Conservation (phyloP, 2,329 filamentous ascomycete species). For the Trichoderma breve region DNA sequence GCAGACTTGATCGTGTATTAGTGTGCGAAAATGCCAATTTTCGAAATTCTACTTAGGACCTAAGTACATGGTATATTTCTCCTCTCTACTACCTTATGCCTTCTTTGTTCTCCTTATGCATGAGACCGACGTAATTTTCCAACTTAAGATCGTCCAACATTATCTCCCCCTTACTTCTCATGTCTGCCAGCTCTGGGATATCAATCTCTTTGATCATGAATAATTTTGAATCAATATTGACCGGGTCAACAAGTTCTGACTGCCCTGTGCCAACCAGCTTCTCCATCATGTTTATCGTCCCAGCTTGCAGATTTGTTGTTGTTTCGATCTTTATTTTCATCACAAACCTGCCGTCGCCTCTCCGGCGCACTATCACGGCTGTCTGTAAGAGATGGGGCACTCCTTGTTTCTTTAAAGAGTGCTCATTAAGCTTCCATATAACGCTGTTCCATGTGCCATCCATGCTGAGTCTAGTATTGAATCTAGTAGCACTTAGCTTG, state of each 20-base stretch:
- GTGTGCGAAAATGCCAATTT: no score
- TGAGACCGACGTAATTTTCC: not conserved
- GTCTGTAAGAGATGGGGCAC: not conserved
- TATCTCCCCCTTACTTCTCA: not conserved
- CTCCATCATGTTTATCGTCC: not conserved
- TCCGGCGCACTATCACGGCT: not conserved
- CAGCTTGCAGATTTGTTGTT: not conserved
- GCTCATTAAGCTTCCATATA: not conserved
- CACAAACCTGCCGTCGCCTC: fast-evolving
- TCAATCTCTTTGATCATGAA: not conserved
- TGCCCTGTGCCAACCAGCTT: fast-evolving
- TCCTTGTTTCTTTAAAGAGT: not conserved
- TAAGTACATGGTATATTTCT: not conserved
- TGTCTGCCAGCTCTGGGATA: not conserved
- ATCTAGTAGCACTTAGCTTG: not conserved
- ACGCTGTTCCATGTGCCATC: not conserved
- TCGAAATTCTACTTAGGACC: no score
- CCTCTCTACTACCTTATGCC: not conserved
- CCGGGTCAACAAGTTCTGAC: not conserved
- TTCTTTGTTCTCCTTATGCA: not conserved
- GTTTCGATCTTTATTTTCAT: not conserved
- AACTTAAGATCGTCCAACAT: fast-evolving
- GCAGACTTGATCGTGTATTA: no score
- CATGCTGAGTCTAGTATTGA: no score
- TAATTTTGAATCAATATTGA: not conserved